Conservation (phyloP, 1,284 basidiomycete genomes). For the Ceratobasidium theobromae region DNA sequence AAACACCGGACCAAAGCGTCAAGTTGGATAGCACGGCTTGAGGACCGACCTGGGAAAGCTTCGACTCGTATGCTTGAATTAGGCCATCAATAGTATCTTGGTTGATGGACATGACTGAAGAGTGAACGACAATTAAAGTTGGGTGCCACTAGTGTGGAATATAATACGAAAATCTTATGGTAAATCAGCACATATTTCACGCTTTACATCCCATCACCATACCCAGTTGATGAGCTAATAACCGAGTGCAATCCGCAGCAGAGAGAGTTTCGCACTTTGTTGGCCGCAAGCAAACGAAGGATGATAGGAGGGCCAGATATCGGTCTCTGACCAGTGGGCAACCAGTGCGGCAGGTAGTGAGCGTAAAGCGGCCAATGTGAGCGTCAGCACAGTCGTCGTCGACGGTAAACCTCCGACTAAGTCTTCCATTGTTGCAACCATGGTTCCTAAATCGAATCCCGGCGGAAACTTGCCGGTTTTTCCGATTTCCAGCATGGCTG, state of each 20-base stretch:
- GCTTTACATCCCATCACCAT: no score
- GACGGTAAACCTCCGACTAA: neutral
- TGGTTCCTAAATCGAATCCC: neutral
- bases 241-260: neutral
- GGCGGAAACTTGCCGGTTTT: conserved; percentile 6
- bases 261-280: neutral
- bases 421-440: conserved; percentile 21
- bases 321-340: conserved; percentile 10
- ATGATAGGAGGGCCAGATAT: neutral
- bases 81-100: conserved; percentile 38
- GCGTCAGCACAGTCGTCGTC: conserved; percentile 6
- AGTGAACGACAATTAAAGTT: no score
- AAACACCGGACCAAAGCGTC: conserved; percentile 66
- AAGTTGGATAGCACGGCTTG: conserved; percentile 82
- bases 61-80: conserved; percentile 41
- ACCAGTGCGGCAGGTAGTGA: conserved; percentile 15
- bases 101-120: conserved; percentile 38
- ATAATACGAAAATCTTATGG: no score
- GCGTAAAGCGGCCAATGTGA: neutral
- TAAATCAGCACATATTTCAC: no score
- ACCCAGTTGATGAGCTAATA: no score
- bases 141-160: no score
- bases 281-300: neutral
- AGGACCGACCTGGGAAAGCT: conserved; percentile 50
- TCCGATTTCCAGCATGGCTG: neutral